These are phyloP conservation scores for Fusarium poae DNA, from an alignment of 2,329 filamentous ascomycete species.

Conservation along the genomic window DNA sequence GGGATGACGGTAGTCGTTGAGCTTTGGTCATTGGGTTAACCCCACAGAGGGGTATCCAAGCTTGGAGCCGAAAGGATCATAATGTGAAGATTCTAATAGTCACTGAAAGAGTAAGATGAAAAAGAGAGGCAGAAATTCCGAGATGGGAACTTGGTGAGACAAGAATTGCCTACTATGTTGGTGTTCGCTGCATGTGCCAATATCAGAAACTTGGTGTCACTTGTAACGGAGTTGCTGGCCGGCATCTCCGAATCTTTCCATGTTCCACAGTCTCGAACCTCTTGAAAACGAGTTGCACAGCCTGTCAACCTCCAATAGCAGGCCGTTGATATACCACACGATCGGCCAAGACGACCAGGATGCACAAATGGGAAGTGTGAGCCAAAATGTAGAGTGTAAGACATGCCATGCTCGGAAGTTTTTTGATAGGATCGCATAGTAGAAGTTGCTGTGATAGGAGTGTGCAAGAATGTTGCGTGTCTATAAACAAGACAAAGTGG, in stretches of 20 bases:
- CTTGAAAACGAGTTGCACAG: conserved; percentile 9
- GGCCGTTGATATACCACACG: conserved; percentile 32
- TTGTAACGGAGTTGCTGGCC: conserved; percentile 40
- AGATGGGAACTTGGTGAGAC: background rate
- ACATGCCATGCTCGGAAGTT: conserved; percentile 3
- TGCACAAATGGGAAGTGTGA: background rate
- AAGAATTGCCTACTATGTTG: background rate
- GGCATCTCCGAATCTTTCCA: conserved; percentile 18
- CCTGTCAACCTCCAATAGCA: conserved; percentile 33
- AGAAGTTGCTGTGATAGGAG: background rate
- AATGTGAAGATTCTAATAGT: conserved; percentile 25
- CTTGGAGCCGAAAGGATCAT: conserved; percentile 21
- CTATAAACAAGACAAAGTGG: conserved; percentile 5
- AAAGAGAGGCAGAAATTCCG: background rate
- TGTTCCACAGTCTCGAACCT: conserved; percentile 33
- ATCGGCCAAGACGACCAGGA: background rate
- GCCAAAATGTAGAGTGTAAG: conserved; percentile 7
- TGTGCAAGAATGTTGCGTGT: conserved; percentile 1
- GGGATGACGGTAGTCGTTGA: conserved; percentile 33
- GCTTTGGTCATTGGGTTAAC: conserved; percentile 32
- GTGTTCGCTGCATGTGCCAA: conserved; percentile 6
- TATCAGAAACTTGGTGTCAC: conserved; percentile 28
- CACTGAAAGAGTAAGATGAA: background rate
- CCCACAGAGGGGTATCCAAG: conserved; percentile 41
- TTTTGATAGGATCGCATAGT: conserved; percentile 34